Conservation (phyloP, 495 filamentous ascomycete genomes). For the Neurospora sp. region DNA sequence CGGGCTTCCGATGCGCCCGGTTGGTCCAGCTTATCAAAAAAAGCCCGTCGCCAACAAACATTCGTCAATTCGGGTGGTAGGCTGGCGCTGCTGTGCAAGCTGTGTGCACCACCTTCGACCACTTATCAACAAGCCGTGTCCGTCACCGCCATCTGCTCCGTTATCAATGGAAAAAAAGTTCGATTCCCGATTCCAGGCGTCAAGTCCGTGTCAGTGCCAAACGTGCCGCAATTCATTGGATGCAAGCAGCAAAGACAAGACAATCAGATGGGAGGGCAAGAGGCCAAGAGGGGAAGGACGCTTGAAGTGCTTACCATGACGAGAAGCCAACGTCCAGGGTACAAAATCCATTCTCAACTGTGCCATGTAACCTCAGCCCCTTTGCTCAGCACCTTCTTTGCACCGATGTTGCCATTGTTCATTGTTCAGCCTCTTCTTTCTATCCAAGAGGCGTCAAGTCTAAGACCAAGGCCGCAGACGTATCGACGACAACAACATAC, state of each 20-base stretch:
- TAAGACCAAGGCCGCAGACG: neutral
- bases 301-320: neutral
- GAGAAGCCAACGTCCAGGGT: neutral
- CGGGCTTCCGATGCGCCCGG: neutral
- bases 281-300: neutral
- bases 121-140: neutral
- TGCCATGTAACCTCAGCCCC: neutral
- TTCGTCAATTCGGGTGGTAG: neutral
- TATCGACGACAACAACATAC: neutral
- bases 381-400: neutral
- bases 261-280: neutral
- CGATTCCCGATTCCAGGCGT: neutral
- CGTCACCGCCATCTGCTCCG: neutral
- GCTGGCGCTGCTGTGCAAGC: neutral
- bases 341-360: neutral
- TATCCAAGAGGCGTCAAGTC: neutral
- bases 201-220: neutral
- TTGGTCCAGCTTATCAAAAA: neutral
- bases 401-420: neutral
- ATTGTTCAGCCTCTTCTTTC: neutral
- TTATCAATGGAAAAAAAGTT: neutral
- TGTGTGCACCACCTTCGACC: neutral
- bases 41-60: neutral
- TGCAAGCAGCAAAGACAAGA: neutral
- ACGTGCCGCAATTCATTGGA: neutral